Base-by-base conservation (phyloP, 2,329 filamentous ascomycete genomes). In the Capronia coronata region DNA sequence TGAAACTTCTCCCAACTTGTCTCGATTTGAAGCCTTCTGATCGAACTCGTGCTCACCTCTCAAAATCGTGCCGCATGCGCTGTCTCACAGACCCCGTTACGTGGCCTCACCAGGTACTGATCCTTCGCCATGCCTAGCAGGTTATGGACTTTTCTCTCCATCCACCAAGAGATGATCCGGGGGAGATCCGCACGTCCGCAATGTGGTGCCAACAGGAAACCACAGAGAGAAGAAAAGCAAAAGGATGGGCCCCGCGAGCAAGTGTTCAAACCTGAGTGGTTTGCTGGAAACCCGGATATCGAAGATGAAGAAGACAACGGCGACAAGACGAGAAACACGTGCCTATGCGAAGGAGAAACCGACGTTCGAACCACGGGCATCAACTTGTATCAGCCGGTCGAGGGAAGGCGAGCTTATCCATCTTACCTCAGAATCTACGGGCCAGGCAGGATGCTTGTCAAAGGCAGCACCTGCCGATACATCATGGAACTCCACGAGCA, bases 381-480 rank as follows among this genome's bases (percentile, higher is more conserved):
- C 27, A 13, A 38, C 22, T 19, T 7, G 21, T n/a, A 38, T 14
- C 19, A 14, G 27, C 7, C 19, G 18, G 27, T 25, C 39, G n/a
- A 16, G 23, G 32, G 42, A 21, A 13, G 43, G 16, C 13, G 19
- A 23, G 35, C 50, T 2, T 53, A 49, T 16, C 50, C 46, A 4
- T 37, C 50, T 39, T 53, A 53, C 25, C 42, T 53, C 35, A 19
- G 16, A 7, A n/a, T 43, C 6, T 11, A n/a, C n/a, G 29, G 29
- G 29, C 29, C 29, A n/a, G 13, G 7, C 34, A 34, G 11, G 13
- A 22, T 14, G 25, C 51, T 22, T 18, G 46, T 47, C 14, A 52
- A 52, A 19, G 52, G 52, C 23, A 49, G 44, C 30, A 55, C 49
- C 13, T 49, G 46, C 25, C 30, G 37, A 22, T 21, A 23, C 34